Percentiles rank a stretch among this genome's conserved stretches.
These are phyloP conservation scores for Cucurbitaria berberidis DNA, from an alignment of 2,329 filamentous ascomycete species.

Conservation along the genomic window DNA sequence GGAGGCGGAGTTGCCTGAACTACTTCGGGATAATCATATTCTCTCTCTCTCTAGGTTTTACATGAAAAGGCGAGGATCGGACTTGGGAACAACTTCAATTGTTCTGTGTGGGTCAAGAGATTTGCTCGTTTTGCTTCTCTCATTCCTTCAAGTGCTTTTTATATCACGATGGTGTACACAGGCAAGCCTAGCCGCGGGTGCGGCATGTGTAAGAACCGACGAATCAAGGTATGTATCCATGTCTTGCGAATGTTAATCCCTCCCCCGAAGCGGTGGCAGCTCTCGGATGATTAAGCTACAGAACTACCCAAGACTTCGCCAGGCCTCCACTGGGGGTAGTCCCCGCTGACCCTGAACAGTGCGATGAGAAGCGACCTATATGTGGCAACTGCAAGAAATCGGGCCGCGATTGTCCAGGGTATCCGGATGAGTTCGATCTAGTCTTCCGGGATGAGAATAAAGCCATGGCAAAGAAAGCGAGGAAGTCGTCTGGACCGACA, in stretches of 20 bases:
- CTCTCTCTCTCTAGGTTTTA: constrained; percentile 3
- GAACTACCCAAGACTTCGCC: too few species aligned
- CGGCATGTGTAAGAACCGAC: constrained; percentile 74
- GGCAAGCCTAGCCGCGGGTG: constrained; percentile 62
- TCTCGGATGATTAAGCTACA: not conserved
- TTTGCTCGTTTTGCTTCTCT: constrained; percentile 11
- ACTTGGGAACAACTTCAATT: constrained; percentile 1
- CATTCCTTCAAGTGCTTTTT: constrained; percentile 14
- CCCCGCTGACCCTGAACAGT: constrained; percentile 28
- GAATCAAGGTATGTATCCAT: constrained; percentile 68
- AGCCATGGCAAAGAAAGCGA: constrained; percentile 68
- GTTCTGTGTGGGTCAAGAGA: constrained; percentile 1
- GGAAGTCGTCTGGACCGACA: constrained; percentile 48
- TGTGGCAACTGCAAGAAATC: constrained; percentile 47
- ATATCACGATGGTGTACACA: constrained; percentile 47
- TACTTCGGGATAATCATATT: constrained; percentile 5
- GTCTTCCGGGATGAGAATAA: constrained; percentile 76
- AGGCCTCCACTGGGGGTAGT: constrained; percentile 1
- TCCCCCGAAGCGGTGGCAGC: constrained; percentile 2
- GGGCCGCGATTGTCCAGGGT: constrained; percentile 40
- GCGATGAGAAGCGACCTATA: constrained; percentile 45
- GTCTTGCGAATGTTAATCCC: constrained; percentile 7
- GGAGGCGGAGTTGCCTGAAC: constrained; percentile 33
- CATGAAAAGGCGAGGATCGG: constrained; percentile 1
- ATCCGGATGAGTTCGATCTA: constrained; percentile 71